These are phyloP conservation scores for Trifolium pratense DNA, from an alignment of 306 rosid genomes.

Conservation along the genomic window DNA sequence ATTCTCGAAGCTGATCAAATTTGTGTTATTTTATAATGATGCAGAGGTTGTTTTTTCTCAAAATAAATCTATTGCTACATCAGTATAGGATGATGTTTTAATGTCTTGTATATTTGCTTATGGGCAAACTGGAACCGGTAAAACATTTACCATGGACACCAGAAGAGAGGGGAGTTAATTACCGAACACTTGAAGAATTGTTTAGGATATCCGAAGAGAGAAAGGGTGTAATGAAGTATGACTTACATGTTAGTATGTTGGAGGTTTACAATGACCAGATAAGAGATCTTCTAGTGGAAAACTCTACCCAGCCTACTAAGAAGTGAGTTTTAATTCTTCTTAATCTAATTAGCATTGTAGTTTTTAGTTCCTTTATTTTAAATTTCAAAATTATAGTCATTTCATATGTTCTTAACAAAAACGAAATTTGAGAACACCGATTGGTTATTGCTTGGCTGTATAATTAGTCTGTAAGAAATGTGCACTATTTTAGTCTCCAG, in stretches of 20 bases:
- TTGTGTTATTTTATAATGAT: constrained; percentile 17
- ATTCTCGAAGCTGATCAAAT: constrained; percentile 19
- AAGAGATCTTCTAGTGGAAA: constrained; percentile 85
- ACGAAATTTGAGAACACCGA: too few relatives aligned
- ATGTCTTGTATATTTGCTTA: constrained; percentile 96
- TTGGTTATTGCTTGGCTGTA: constrained; percentile 35
- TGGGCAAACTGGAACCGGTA: constrained; percentile 99
- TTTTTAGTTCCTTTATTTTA: too few relatives aligned
- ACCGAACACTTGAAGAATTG: constrained; percentile 85
- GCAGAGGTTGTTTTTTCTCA: constrained; percentile 83
- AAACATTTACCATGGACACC: constrained; percentile 92
- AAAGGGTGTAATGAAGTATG: constrained; percentile 73
- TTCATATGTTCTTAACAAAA: too few relatives aligned
- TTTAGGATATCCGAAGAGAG: constrained; percentile 75
- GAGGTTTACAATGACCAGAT: constrained; percentile 97
- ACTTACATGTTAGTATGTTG: constrained; percentile 85
- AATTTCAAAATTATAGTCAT: too few relatives aligned
- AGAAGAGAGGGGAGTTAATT: constrained; percentile 92
- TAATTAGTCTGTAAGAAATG: not conserved
- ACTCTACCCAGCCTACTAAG: constrained; percentile 69
- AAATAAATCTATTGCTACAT: constrained; percentile 82
- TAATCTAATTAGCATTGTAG: too few relatives aligned
- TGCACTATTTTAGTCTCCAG: not conserved
- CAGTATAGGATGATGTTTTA: constrained; percentile 94
- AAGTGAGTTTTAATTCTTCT: too few relatives aligned